Percentiles rank a stretch among this genome's conserved stretches.
Evolutionary conservation across 495 filamentous ascomycete genomes (phyloP).

Genomic region (Aspergillus egyptiacus): DNA sequence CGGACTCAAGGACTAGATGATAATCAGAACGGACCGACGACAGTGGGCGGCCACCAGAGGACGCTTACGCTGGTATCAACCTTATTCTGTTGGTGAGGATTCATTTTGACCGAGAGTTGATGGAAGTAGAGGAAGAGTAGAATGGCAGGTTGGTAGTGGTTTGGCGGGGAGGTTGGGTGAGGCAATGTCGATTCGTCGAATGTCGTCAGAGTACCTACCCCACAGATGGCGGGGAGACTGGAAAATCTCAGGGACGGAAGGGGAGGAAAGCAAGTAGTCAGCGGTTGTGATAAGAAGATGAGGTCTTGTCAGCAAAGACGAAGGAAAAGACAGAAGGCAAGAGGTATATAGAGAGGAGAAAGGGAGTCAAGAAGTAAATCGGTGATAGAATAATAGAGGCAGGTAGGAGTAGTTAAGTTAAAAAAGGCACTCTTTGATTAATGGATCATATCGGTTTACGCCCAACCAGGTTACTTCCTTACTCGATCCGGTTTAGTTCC

Average conservation of each 20-base stretch:
- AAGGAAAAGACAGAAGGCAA: not conserved
- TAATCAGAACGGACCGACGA: conserved; percentile 10
- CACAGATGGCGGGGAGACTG: conserved; percentile 13
- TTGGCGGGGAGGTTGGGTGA: conserved; percentile 15
- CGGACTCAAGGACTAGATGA: conserved; percentile 68
- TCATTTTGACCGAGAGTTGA: conserved; percentile 55
- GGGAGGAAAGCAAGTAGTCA: not conserved
- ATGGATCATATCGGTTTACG: not conserved
- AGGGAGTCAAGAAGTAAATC: conserved; percentile 3
- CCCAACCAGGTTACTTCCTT: conserved; percentile 10
- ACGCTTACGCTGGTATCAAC: conserved; percentile 82
- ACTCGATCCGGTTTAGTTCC: conserved; percentile 1
- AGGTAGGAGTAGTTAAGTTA: not conserved
- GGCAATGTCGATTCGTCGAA: conserved; percentile 9
- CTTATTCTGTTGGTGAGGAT: conserved; percentile 96
- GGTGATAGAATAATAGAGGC: not conserved
- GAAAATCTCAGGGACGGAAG: not conserved
- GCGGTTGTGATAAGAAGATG: not conserved
- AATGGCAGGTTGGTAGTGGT: not conserved
- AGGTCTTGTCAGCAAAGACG: not conserved
- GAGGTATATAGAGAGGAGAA: conserved; percentile 1
- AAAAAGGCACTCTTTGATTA: not conserved
- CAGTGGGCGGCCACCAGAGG: conserved; percentile 4
- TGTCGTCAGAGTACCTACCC: conserved; percentile 24
- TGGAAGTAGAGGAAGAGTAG: not conserved